Base-by-base conservation (phyloP, 345 rosid genomes). In the Schrenkiella parvula region DNA sequence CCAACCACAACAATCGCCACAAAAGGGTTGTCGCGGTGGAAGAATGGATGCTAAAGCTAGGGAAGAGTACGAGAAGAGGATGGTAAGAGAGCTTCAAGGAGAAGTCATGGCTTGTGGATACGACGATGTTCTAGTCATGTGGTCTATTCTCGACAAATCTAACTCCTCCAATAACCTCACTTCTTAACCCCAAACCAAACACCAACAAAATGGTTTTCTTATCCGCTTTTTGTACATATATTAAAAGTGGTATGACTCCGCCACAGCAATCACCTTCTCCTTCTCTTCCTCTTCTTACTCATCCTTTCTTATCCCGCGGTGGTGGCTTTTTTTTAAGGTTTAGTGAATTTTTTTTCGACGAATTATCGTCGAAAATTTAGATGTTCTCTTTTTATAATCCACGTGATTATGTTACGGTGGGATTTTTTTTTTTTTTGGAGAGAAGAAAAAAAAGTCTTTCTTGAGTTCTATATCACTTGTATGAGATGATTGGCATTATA, bases 71-170 rank as follows among this genome's bases (percentile, higher is more conserved):
- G 91, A 87, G 48, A 77, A 57, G 41, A 50, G 81, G 2, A 92
- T 42, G 66, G 87, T 69, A n/a, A 28, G 21, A 88, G 88, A 88
- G 76, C 83, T 92, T 2, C 91, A 92, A 6, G 98, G 92, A 13
- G 92, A 92, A 62, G 98, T 89, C 53, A 89, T 88, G 98, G 95
- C 96, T 52, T 92, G 96, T 69, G 89, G 86, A 9, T 92, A 92
- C 47, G 91, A 92, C 64, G 98, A 92, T 58, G 96, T 89, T 62
- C 96, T 87, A 21, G 92, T 92, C 61, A 92, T 92, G 98, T 92
- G 96, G 96, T 92, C 98, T 32, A 92, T 92, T 78, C 91, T 92
- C 2, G 98, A 92, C 79, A 89, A 92, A 82, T 85, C 98, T 81
- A 89, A 83, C 74, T 77, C 93, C 61, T 76, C 76, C 15, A 63